Base-by-base conservation (phyloP, 1,284 basidiomycete genomes). In the Ustilago bromivora region DNA sequence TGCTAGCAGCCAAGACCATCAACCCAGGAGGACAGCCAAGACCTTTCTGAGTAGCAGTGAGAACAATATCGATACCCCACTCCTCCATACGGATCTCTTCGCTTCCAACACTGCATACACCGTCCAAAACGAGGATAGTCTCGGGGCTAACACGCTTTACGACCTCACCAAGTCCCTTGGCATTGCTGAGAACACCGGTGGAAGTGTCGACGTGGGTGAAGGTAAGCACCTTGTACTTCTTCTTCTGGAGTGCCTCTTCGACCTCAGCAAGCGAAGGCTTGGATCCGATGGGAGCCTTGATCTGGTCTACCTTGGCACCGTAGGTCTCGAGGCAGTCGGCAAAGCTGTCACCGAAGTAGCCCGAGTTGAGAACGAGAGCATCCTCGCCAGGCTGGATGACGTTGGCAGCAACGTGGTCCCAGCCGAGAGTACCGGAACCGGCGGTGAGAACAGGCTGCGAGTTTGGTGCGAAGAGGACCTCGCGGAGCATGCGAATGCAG, bases 21-120 rank as follows among this genome's bases (percentile, higher is more conserved):
- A 99, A 89, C 62, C 96, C 96, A 17, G 96, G 96, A n/a, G 97
- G 97, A 9, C 92, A 91, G 49, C 96, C 94, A 34, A 99, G 90
- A 56, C 97, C 96, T 87, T 99, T 99, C 87, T 99, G 96, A 67
- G 92, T 93, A 12, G 95, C 96, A 15, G 92, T 91, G 59, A 98
- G 87, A 53, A 98, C 92, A 19, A 96, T 90, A 82, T 99, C 97
- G 67, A 99, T 89, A 34, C 91, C 92, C 97, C 96, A 99, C 17
- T 91, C 92, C 81, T 98, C 96, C 89, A 98, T 85, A 65, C 90
- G 91, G 82, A 99, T 96, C 87, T 98, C 95, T 87, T 99, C 96
- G 79, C 93, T 95, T 0, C 93, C 96, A 13, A 98, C 95, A 8
- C 95, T 92, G 88, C 97, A 99, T 35, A 99, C 97, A 49, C 91